phyloP scores from a whole-genome alignment of 2,329 filamentous ascomycete species.

The Raffaelea ambrosiae region DNA sequence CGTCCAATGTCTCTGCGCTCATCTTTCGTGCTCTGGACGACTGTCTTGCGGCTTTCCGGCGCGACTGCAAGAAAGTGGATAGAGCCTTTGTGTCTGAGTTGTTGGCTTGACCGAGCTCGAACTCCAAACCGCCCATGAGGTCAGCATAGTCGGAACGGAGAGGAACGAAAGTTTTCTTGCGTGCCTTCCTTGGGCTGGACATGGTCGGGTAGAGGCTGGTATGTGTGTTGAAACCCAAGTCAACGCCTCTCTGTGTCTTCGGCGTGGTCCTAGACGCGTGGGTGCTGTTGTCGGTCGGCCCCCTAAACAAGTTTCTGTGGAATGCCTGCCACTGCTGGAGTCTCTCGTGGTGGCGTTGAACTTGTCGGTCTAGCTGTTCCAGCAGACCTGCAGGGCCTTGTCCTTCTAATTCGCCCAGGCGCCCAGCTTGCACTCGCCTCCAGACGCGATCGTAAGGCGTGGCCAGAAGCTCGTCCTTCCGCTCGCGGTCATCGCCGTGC shows the following conservation, averaged over 20 bases:
- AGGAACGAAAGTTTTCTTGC: not conserved
- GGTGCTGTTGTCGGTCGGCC: constrained; percentile 14
- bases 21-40: not conserved
- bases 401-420: constrained; percentile 47
- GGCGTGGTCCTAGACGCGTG: constrained; percentile 14
- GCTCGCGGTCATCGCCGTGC: constrained; percentile 50
- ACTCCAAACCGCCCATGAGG: constrained; percentile 32
- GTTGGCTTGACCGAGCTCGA: constrained; percentile 24
- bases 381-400: constrained; percentile 43
- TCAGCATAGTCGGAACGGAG: constrained; percentile 29
- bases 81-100: constrained; percentile 5
- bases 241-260: constrained; percentile 32
- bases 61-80: constrained; percentile 1
- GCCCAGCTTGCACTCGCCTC: constrained; percentile 54
- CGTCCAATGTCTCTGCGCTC: constrained; percentile 8
- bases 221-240: constrained; percentile 47
- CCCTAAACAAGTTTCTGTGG: constrained; percentile 35
- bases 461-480: constrained; percentile 55
- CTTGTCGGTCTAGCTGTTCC: constrained; percentile 61
- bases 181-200: constrained; percentile 20
- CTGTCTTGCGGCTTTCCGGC: not conserved
- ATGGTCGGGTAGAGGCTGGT: constrained; percentile 35
- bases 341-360: constrained; percentile 58
- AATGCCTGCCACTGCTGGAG: constrained; percentile 69
- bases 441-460: constrained; percentile 64